phyloP scores from a whole-genome alignment of 2,329 filamentous ascomycete genomes.

The Magnaporthales sp. region DNA sequence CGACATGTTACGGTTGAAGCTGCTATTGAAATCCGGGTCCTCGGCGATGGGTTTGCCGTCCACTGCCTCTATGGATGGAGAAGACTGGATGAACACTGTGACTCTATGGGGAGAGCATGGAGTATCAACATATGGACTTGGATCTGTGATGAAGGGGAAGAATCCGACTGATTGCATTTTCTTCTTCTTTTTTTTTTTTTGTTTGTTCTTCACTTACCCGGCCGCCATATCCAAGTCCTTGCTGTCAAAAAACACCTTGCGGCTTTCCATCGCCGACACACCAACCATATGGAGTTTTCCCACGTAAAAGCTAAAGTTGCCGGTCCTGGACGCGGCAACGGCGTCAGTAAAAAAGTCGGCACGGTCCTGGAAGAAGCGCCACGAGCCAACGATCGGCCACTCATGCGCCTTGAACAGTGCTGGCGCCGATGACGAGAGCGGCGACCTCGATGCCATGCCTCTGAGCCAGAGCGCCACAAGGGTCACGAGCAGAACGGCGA shows the following conservation, averaged over 20 bases:
- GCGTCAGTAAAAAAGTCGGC: constrained; percentile 32
- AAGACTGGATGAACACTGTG: neutral
- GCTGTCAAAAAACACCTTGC: constrained; percentile 36
- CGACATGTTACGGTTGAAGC: constrained; percentile 22
- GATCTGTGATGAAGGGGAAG: no score
- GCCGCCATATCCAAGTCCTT: constrained; percentile 33
- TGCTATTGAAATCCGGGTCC: constrained; percentile 13
- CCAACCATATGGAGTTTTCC: constrained; percentile 35
- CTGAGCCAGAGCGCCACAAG: no score
- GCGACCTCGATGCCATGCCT: no score
- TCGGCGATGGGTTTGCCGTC: neutral
- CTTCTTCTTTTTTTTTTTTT: neutral
- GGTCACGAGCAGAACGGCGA: no score
- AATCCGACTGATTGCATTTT: neutral
- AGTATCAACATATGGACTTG: neutral
- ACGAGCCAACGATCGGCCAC: constrained; percentile 31
- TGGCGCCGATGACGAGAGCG: neutral
- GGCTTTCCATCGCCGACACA: constrained; percentile 30
- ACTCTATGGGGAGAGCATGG: neutral
- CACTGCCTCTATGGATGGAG: neutral
- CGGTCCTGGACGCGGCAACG: constrained; percentile 20
- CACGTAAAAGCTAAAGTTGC: constrained; percentile 40
- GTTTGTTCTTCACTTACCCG: constrained; percentile 23
- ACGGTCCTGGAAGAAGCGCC: constrained; percentile 35
- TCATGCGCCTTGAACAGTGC: constrained; percentile 13